These are phyloP conservation scores for Canna indica DNA, from an alignment of 176 grass and related monocot species.

Conservation along the genomic window DNA sequence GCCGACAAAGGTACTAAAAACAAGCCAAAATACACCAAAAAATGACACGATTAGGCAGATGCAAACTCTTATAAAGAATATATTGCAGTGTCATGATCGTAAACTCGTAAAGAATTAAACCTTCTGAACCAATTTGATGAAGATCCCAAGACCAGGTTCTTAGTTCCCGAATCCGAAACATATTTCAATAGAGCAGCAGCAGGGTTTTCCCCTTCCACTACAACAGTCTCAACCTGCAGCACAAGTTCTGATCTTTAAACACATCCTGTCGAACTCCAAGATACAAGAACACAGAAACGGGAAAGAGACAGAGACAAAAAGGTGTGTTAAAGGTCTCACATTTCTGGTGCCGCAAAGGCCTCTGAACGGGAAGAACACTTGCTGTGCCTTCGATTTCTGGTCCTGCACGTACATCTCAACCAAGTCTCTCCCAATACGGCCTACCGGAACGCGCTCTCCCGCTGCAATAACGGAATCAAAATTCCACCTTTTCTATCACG, in stretches of 20 bases:
- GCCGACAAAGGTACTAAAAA: too few relatives aligned
- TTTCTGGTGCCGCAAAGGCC: constrained; percentile 37
- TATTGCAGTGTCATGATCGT: neutral
- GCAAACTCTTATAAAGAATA: neutral
- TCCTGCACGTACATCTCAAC: constrained; percentile 70
- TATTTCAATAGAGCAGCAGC: constrained; percentile 51
- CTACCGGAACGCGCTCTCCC: constrained; percentile 52
- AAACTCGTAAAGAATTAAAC: constrained; percentile 17
- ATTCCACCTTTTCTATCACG: neutral
- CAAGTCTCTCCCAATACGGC: constrained; percentile 42
- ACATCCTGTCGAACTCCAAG: neutral
- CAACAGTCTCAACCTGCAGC: constrained; percentile 62
- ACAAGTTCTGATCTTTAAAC: neutral
- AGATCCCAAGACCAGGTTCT: constrained; percentile 58
- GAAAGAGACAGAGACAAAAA: neutral
- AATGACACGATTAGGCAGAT: neutral
- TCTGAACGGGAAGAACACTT: constrained; percentile 51
- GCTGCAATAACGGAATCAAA: constrained; percentile 30
- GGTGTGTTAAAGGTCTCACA: constrained; percentile 26
- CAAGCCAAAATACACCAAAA: neutral
- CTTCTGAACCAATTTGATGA: constrained; percentile 41
- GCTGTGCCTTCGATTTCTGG: constrained; percentile 31
- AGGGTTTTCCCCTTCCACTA: constrained; percentile 63
- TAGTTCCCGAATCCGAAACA: constrained; percentile 44
- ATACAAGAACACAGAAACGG: neutral